Base-by-base conservation (phyloP, 495 filamentous ascomycete species). In the Penicillium fimorum region DNA sequence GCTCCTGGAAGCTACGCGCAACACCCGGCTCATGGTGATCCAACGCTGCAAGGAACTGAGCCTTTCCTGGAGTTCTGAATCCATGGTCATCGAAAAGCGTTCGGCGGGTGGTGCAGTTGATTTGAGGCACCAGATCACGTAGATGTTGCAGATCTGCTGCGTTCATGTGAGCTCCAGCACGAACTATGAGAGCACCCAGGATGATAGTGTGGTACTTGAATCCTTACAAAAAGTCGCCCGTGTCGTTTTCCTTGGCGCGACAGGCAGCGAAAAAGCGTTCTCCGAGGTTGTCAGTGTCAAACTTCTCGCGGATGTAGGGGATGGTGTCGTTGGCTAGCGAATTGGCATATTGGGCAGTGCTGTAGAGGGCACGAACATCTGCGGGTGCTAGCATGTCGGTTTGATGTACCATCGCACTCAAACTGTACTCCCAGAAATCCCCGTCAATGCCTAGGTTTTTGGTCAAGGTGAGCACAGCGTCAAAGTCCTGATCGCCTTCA, bases 41-140 rank as follows among this genome's bases (percentile, higher is more conserved):
- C 24, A 57, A 24, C 10, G 54, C 54, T 38, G 54, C 54, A 20
- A 43, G 29, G 15, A 57, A 57, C 27, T 57, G 54, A 35, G 38
- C 46, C 1, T 47, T 47, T 30, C 54, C 54, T 7, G 54, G 54
- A 13, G 24, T 27, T 13, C 47, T 37, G 13, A 57, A 57, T 1
- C 53, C 53, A 37, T 57, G 33, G 25, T 57, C 47, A 4, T 1
- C 18, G 1, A 43, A n/a, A 0, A 43, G 13, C 1, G 9, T 44
- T 6, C 13, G 48, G 11, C 44, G 25, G 0, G 15, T 12, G n/a
- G 3, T 30, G 17, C 32, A 56, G 45, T 47, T 35, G 3, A 49
- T 49, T 4, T 42, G n/a, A 13, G 33, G 25, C 5, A 30, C 35
- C 1, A 50, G 10, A 6, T 44, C 25, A 17, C 47, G 54, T 6